Conservation (phyloP, 768 basidiomycete genomes). For the Imleria badia region DNA sequence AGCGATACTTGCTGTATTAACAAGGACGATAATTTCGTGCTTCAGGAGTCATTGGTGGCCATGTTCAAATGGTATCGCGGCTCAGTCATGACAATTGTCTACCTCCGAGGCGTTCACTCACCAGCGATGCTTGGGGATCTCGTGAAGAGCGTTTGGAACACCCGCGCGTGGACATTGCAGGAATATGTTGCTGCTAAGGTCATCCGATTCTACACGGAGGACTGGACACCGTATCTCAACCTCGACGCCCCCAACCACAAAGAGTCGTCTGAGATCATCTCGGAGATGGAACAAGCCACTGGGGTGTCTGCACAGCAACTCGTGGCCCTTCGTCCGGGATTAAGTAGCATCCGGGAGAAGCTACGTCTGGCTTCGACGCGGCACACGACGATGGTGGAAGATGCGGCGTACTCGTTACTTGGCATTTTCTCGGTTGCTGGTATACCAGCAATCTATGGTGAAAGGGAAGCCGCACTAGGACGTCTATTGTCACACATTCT, state of each 20-base stretch:
- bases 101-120: background rate
- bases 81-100: background rate
- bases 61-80: background rate
- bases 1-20: background rate
- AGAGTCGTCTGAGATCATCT: background rate
- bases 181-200: background rate
- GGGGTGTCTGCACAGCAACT: background rate
- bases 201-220: background rate
- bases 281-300: background rate
- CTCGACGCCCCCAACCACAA: background rate
- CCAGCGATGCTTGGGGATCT: background rate
- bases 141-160: background rate
- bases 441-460: background rate
- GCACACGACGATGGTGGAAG: background rate
- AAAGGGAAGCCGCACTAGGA: background rate
- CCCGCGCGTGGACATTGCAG: background rate
- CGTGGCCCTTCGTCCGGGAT: background rate
- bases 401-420: background rate
- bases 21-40: background rate
- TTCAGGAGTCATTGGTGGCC: background rate
- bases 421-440: background rate
- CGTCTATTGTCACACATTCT: background rate
- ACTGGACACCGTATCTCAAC: background rate
- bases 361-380: background rate
- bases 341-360: background rate